Percentiles rank a stretch among this genome's conserved stretches.
phyloP scores from a whole-genome alignment of 202 grass and related monocot species.

The Carex sylvatica region DNA sequence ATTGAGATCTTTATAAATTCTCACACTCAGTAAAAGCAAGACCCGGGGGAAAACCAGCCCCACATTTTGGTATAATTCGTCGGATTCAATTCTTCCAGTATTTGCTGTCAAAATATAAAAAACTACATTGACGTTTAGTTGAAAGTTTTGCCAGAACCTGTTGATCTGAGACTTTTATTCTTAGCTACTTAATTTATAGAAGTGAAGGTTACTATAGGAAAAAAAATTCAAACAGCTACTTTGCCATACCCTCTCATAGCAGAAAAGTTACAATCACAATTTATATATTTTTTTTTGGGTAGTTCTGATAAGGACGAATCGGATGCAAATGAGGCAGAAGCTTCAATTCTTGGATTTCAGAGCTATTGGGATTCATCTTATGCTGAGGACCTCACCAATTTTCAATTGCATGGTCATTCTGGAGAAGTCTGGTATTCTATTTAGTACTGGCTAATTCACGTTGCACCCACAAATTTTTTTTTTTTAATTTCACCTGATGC shows the following conservation, averaged over 20 bases:
- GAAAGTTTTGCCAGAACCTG: background rate
- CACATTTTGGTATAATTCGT: background rate
- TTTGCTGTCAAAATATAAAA: background rate
- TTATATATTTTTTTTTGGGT: background rate
- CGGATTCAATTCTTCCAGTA: background rate
- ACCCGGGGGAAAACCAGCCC: background rate
- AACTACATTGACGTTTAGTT: background rate
- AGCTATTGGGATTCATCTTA: constrained; percentile 96
- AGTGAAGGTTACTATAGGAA: background rate
- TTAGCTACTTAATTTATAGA: background rate
- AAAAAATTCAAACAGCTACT: background rate
- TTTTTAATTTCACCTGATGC: background rate
- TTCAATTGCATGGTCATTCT: constrained; percentile 68
- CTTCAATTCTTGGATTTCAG: constrained; percentile 82
- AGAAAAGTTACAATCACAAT: background rate
- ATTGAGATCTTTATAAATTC: background rate
- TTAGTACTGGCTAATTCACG: background rate
- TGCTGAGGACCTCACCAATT: constrained; percentile 89
- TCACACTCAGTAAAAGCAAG: background rate
- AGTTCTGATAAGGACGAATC: constrained; percentile 90
- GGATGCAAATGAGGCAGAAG: constrained; percentile 65
- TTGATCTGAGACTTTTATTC: background rate
- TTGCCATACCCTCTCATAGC: background rate
- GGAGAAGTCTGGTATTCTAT: constrained; percentile 86
- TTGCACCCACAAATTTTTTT: background rate